Evolutionary conservation across 2,329 filamentous ascomycete genomes (phyloP), one percentile per base, ranked within the genome.

Genomic region (Podosphaera aphanis): DNA sequence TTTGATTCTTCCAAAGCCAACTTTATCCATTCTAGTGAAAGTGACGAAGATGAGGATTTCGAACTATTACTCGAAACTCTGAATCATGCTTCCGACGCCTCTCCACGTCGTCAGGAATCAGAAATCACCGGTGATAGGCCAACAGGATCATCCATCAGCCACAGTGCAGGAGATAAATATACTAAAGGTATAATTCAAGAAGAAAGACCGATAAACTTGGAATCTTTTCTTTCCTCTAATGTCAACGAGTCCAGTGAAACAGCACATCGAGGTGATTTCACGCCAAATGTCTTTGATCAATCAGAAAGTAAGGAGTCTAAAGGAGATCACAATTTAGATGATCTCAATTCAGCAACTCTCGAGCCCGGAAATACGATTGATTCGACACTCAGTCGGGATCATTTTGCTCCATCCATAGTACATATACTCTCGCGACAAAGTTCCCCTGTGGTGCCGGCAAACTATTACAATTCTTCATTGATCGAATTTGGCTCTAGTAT

Each of bases 131-230:
- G 36, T n/a, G n/a, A 48, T 16, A 53, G 56, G 33, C 54, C 48
- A 41, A 53, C 56, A 15, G 52, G 51, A 51, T 46, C 56, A 45
- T 53, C 52, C 47, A 59, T 59, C 44, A 47, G 58, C 27, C 56
- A 55, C 25, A 59, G 57, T 45, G 55, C 55, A 6, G 57, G 57
- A 57, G 54, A 55, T 33, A 53, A 56, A 38, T 57, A 57, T 27
- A 59, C 53, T 47, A 55, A 53, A 42, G 44, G 55, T 43, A 43
- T 59, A 16, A 50, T 56, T 0, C 57, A 59, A 44, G 57, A 50
- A 38, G 56, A 59, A 46, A 56, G 59, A 41, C 41, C 56, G 16
- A 54, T 11, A 33, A 33, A 33, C 10, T 13, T 33, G 11, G 29
- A 33, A 33, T 33, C 11, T 7, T 13, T 33, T 13, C 6, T 1